Evolutionary conservation across 2,329 filamentous ascomycete genomes (phyloP), one percentile per base, ranked within the genome.

Genomic region (Colletotrichum spaethianum): DNA sequence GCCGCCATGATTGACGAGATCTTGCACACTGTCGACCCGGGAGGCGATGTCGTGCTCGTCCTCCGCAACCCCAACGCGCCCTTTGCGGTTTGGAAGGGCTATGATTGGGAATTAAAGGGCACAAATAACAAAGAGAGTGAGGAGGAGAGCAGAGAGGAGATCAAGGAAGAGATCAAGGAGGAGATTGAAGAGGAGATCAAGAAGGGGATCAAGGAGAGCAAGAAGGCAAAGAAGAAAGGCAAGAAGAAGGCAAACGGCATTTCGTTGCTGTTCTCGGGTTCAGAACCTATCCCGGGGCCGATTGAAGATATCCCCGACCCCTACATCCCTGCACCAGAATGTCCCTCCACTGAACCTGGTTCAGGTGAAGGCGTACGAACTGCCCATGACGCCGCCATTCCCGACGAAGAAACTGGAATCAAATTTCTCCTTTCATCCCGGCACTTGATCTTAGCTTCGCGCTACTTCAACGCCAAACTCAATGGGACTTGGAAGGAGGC

Each of bases 391-490:
- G 7, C 33, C 18, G 4, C 23, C 9, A 20, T 4, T n/a, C n/a
- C n/a, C 16, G 16, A 16, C 16, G 4, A 46, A 33, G 57, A 46
- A 7, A 1, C 12, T 2, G 61, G 40, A 31, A 18, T 63, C 18
- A 56, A 42, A 31, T 61, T 70, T 3, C 67, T 60, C 20, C 33
- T 76, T 3, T 76, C 75, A 2, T 76, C 75, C 14, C 55, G 55
- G 18, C 76, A 77, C 44, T 53, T 76, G 6, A 53, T 38, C 3
- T n/a, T 76, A 8, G 72, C 74, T 16, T 77, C 75, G 1, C 16
- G 46, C 1, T 74, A 74, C 6, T 77, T 75, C 36, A 48, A 52
- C 33, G 33, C 36, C 18, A 46, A 46, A 31, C 28, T 77, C 4
- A 36, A 46, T 31, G 67, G 70, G 2, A 63, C 60, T 4, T 76